phyloP scores from a whole-genome alignment of 139 green algal species.

The Nannochloris sp. region DNA sequence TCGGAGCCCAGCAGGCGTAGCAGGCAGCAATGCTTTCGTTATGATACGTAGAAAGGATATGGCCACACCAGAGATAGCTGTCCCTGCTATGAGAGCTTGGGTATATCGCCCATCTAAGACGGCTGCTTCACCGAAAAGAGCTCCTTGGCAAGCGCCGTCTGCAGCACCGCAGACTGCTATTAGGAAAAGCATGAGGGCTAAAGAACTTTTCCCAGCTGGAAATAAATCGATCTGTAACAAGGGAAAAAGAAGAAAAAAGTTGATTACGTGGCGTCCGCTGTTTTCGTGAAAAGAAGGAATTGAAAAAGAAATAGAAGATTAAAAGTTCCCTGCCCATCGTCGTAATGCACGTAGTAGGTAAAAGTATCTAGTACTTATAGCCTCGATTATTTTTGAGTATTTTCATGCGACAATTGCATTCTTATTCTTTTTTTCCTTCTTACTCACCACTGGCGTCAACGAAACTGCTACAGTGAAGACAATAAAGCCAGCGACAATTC shows the following conservation, averaged over 20 bases:
- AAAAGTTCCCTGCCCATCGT: too few species aligned
- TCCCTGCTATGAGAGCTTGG: slow-evolving; percentile 67
- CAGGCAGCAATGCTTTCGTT: slow-evolving; percentile 57
- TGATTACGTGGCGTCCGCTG: too few species aligned
- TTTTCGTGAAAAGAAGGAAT: too few species aligned
- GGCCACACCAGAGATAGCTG: slow-evolving; percentile 57
- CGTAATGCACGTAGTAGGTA: too few species aligned
- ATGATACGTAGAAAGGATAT: slow-evolving; percentile 55
- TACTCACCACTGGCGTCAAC: too few species aligned
- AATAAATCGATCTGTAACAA: slow-evolving; percentile 3
- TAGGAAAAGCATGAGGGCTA: slow-evolving; percentile 34
- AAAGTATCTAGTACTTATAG: too few species aligned
- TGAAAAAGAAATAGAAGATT: slow-evolving; percentile 45
- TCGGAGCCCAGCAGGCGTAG: slow-evolving; percentile 30
- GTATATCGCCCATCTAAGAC: slow-evolving; percentile 46
- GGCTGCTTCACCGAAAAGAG: slow-evolving; percentile 60
- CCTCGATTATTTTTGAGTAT: too few species aligned
- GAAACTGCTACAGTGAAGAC: slow-evolving; percentile 46
- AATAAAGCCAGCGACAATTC: slow-evolving; percentile 42
- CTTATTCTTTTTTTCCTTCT: too few species aligned
- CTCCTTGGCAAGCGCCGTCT: slow-evolving; percentile 63
- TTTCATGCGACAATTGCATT: too few species aligned
- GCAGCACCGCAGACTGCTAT: slow-evolving; percentile 44
- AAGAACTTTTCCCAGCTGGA: not conserved
- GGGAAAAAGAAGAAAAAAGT: slow-evolving; percentile 13